Evolutionary conservation across 1,284 basidiomycete genomes (phyloP).

Genomic region (Ceratobasidium sp.): DNA sequence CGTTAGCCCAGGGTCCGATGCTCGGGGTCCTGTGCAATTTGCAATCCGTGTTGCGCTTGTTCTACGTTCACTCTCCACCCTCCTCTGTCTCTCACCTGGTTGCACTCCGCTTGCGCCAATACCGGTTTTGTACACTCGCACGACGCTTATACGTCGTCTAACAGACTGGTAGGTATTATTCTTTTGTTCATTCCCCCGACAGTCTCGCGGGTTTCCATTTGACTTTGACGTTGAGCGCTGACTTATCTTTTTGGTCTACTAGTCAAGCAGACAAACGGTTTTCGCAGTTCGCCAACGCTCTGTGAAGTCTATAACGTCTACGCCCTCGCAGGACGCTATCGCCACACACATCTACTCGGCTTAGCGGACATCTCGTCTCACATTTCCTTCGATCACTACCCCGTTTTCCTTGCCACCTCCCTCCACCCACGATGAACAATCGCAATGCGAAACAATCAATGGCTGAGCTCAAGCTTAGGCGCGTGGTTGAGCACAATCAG

Average conservation of each 20-base stretch:
- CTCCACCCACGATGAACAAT: conserved; percentile 64
- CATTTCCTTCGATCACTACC: conserved; percentile 23
- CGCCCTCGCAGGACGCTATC: not conserved
- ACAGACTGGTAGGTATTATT: not conserved
- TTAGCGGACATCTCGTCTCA: conserved; percentile 9
- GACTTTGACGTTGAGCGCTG: conserved; percentile 13
- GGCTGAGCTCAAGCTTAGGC: conserved; percentile 95
- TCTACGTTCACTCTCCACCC: conserved; percentile 34
- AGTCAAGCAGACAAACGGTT: conserved; percentile 28
- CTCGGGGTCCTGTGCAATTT: conserved; percentile 39
- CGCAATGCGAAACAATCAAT: conserved; percentile 84
- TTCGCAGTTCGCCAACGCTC: conserved; percentile 15
- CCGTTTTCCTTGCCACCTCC: conserved; percentile 15
- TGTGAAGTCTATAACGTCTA: not conserved
- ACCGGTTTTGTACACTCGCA: conserved; percentile 7
- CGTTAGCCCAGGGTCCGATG: conserved; percentile 31
- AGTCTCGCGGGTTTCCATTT: conserved; percentile 15
- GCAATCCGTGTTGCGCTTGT: conserved; percentile 42
- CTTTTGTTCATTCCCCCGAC: not conserved
- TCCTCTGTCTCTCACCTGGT: conserved; percentile 19
- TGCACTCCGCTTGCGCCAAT: not conserved
- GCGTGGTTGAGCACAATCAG: conserved; percentile 94
- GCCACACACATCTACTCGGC: not conserved
- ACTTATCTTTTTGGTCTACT: not conserved
- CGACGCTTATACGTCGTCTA: not conserved